Evolutionary conservation across 1,284 basidiomycete genomes (phyloP).

Genomic region (Microbotryomycetes sp.): DNA sequence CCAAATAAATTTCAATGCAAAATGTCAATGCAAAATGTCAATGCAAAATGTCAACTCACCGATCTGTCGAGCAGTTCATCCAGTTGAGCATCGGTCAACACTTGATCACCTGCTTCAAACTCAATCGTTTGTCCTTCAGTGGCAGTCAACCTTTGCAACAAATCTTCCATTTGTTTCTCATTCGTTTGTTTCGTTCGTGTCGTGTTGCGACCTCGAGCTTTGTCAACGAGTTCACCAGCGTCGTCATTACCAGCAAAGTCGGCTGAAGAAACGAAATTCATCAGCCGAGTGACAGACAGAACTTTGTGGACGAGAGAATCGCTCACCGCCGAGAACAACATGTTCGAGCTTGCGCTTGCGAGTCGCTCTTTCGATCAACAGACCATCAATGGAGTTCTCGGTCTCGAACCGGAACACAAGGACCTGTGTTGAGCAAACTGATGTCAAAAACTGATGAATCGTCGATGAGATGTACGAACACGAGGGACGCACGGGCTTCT

Average conservation of each 20-base stretch:
- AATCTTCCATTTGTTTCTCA: background rate
- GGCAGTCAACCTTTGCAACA: conserved; percentile 9
- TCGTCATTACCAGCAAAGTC: conserved; percentile 8
- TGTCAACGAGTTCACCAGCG: conserved; percentile 12
- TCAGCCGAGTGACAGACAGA: conserved; percentile 14
- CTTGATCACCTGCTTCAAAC: conserved; percentile 8
- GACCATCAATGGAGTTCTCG: conserved; percentile 23
- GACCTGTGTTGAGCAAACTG: background rate
- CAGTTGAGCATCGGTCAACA: conserved; percentile 22
- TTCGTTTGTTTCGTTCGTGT: background rate
- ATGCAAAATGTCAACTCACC: background rate
- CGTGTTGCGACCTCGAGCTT: conserved; percentile 3
- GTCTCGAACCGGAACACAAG: conserved; percentile 32
- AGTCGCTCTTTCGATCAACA: conserved; percentile 23
- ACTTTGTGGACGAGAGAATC: background rate
- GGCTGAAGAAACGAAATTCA: background rate
- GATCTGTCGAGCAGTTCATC: conserved; percentile 4
- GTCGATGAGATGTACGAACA: too few relatives aligned
- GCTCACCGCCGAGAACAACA: conserved; percentile 22
- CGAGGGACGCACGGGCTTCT: conserved; percentile 19
- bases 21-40: background rate
- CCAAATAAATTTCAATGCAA: background rate
- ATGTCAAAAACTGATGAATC: background rate
- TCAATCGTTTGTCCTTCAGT: conserved; percentile 17
- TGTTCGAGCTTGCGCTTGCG: conserved; percentile 30